Conservation (phyloP, 2,329 filamentous ascomycete species). For the Phialophora verrucosa region DNA sequence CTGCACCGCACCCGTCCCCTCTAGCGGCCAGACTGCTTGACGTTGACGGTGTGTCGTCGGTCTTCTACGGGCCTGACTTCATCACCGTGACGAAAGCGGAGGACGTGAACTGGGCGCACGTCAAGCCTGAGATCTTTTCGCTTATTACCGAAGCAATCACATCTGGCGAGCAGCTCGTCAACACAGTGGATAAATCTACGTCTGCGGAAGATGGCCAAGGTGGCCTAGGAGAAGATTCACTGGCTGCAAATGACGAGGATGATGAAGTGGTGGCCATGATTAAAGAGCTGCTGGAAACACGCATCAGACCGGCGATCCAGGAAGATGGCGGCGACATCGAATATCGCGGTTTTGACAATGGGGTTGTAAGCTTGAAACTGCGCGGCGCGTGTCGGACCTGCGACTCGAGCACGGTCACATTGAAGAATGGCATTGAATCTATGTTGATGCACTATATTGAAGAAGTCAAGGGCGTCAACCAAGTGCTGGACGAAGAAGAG, state of each 20-base stretch:
- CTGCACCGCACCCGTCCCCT: conserved; percentile 87
- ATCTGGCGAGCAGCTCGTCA: conserved; percentile 80
- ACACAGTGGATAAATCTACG: conserved; percentile 65
- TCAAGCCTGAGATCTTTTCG: conserved; percentile 93
- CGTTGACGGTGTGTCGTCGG: conserved; percentile 89
- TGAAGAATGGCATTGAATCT: conserved; percentile 97
- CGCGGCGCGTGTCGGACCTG: conserved; percentile 93
- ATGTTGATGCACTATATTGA: conserved; percentile 99
- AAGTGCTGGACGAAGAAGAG: conserved; percentile 90
- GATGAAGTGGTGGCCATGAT: conserved; percentile 97
- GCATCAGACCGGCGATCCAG: conserved; percentile 93
- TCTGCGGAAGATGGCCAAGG: conserved; percentile 57
- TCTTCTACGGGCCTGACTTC: conserved; percentile 94
- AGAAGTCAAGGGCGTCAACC: conserved; percentile 89
- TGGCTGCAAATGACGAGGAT: conserved; percentile 87
- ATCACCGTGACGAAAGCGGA: conserved; percentile 93
- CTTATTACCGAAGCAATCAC: conserved; percentile 93
- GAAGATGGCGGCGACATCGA: conserved; percentile 98
- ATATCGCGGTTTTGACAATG: conserved; percentile 85
- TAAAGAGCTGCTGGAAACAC: conserved; percentile 93
- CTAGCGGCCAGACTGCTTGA: conserved; percentile 89
- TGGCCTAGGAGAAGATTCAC: conserved; percentile 65
- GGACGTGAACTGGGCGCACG: conserved; percentile 89
- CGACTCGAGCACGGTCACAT: conserved; percentile 92
- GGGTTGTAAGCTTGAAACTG: conserved; percentile 83